Evolutionary conservation across 768 basidiomycete species (phyloP).

Genomic region (Psilocybe sp.): DNA sequence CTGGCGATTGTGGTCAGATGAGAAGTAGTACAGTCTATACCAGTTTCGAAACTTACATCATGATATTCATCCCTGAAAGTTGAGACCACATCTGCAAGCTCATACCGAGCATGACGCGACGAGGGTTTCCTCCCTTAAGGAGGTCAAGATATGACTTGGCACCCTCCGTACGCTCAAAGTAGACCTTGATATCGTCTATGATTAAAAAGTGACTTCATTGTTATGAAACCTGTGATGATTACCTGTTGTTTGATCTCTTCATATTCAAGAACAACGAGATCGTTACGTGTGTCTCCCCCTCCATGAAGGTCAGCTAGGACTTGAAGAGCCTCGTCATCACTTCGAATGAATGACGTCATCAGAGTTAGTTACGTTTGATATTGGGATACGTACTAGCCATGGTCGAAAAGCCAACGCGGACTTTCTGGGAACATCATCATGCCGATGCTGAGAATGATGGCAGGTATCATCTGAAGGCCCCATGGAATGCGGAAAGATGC

Average conservation of each 20-base stretch:
- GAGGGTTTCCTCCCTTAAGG: conserved; percentile 60
- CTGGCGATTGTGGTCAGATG: conserved; percentile 20
- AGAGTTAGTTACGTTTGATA: not conserved
- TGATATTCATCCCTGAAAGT: conserved; percentile 74
- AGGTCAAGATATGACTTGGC: conserved; percentile 71
- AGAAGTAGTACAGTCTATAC: not conserved
- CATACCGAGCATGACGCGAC: conserved; percentile 68
- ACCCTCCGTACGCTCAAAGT: conserved; percentile 65
- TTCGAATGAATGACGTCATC: conserved; percentile 10
- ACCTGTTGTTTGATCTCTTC: conserved; percentile 61
- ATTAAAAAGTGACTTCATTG: not conserved
- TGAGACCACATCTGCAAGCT: conserved; percentile 83
- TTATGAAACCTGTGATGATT: not conserved
- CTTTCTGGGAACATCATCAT: conserved; percentile 70
- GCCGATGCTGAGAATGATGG: conserved; percentile 61
- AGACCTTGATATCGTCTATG: conserved; percentile 21
- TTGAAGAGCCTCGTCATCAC: conserved; percentile 62
- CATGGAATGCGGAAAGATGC: conserved; percentile 81
- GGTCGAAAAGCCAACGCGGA: conserved; percentile 71
- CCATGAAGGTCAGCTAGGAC: conserved; percentile 77
- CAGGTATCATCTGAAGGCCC: conserved; percentile 80
- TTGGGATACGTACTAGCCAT: conserved; percentile 37
- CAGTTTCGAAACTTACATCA: conserved; percentile 52
- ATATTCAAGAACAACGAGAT: conserved; percentile 67
- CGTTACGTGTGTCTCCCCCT: conserved; percentile 50